Base-by-base conservation (phyloP, 371 early-diverging fungal species). In the Cokeromyces recurvatus region DNA sequence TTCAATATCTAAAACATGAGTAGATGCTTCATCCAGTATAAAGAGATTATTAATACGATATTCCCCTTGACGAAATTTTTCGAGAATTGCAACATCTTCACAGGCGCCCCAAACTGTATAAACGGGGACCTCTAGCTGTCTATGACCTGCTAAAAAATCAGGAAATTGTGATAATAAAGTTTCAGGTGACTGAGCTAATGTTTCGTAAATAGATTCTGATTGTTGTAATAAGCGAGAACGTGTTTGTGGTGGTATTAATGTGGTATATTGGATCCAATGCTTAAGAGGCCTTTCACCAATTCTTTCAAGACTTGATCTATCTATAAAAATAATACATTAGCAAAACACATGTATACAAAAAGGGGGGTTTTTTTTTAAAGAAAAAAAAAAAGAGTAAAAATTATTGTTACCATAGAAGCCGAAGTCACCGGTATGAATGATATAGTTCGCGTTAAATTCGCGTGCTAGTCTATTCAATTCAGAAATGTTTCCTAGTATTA, bases 361-460 rank as follows among this genome's bases (percentile, higher is more conserved):
- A n/a, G n/a, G n/a, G n/a, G n/a, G n/a, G n/a, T n/a, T n/a, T n/a
- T n/a, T n/a, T n/a, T n/a, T n/a, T n/a, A n/a, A n/a, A n/a, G n/a
- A n/a, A n/a, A n/a, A n/a, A n/a, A n/a, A n/a, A n/a, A n/a, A n/a
- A n/a, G n/a, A n/a, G n/a, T n/a, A n/a, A n/a, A n/a, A n/a, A n/a
- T n/a, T n/a, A n/a, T n/a, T n/a, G n/a, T 34, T 67, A 78, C 84
- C 82, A 64, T 79, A 81, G 51, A 84, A 82, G 22, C 82, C 81
- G 57, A 84, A 84, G 48, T 82, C 81, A 23, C 85, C 85, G n/a
- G 82, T 79, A 43, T 84, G 85, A 32, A 84, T 78, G 38, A 84
- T 69, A 51, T 69, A 62, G 20, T 75, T 64, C 17, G 85, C 82
- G 38, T 74, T 72, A 11, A 76, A 67, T 34, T 77, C 76, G 40